Conservation (phyloP, 2,329 filamentous ascomycete genomes). For the Beauveria brongniartii region DNA sequence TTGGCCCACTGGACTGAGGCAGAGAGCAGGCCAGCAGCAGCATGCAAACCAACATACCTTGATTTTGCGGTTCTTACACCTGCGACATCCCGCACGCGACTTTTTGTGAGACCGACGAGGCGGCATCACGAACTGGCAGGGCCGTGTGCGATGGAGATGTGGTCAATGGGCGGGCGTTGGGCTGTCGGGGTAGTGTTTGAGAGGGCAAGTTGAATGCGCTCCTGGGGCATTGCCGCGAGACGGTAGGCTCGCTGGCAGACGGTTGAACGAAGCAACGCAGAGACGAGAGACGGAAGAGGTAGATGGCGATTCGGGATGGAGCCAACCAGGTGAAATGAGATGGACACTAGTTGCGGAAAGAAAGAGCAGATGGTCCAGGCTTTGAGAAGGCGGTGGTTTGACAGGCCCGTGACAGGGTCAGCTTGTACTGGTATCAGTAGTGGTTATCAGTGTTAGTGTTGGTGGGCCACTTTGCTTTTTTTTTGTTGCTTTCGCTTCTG, state of each 20-base stretch:
- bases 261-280: background rate
- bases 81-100: conserved; percentile 56
- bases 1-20: background rate
- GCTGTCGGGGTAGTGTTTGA: background rate
- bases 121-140: conserved; percentile 38
- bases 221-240: conserved; percentile 7
- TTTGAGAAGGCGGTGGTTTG: background rate
- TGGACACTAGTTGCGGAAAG: background rate
- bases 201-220: conserved; percentile 9
- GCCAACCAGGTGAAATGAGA: background rate
- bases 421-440: background rate
- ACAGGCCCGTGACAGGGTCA: background rate
- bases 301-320: background rate
- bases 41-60: conserved; percentile 40
- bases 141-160: background rate
- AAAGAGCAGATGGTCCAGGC: background rate
- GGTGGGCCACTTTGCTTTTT: conserved; percentile 1
- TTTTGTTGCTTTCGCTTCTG: background rate
- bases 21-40: background rate
- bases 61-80: conserved; percentile 61
- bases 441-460: background rate
- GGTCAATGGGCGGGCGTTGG: background rate
- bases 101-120: conserved; percentile 63
- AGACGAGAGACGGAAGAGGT: background rate
- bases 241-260: background rate